Base-by-base conservation (phyloP, 352 stramenopile species). In the Globisporangium camurandrum region DNA sequence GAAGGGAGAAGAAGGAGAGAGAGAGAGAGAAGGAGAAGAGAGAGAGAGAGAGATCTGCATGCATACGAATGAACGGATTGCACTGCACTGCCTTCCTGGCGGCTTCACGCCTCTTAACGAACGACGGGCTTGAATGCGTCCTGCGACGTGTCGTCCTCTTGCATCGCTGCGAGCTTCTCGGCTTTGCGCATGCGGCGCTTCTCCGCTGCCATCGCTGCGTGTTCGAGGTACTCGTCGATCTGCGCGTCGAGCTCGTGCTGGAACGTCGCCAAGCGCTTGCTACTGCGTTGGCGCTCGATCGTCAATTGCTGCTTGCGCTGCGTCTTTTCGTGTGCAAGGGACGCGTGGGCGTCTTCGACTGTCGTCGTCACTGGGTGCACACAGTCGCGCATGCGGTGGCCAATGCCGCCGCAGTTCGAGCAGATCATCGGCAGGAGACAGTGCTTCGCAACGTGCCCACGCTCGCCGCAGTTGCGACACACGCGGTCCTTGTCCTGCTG, bases 381-480 rank as follows among this genome's bases (percentile, higher is more conserved):
- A 60, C 81, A 92, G 44, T 86, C 63, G 51, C 44, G 43, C 22
- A 54, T 54, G 22, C 54, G 56, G 58, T 92, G 81, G 33, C 78
- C 80, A 14, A 92, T 57, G 38, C 72, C 79, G 42, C 81, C 81
- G 48, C 81, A 92, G 57, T 85, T 85, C 44, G 69, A 74, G 69
- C 81, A 92, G 62, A 92, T 89, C 41, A 63, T 51, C 5, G 81
- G 81, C 38, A 92, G 54, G 48, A 87, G 59, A 42, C 81, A 92
- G 65, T 88, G 84, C 48, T 62, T 64, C 16, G 71, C 44, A 17
- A 83, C 61, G 55, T 92, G 81, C 16, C 81, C 81, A 2, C 47
- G 71, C 56, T 92, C 77, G 20, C 81, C 81, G 59, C 81, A 92
- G 54, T 92, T 92, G 26, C 55, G 65, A 55, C 81, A 92, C 43